Conservation (phyloP, 2,329 filamentous ascomycete species). For the Fusarium acutatum region DNA sequence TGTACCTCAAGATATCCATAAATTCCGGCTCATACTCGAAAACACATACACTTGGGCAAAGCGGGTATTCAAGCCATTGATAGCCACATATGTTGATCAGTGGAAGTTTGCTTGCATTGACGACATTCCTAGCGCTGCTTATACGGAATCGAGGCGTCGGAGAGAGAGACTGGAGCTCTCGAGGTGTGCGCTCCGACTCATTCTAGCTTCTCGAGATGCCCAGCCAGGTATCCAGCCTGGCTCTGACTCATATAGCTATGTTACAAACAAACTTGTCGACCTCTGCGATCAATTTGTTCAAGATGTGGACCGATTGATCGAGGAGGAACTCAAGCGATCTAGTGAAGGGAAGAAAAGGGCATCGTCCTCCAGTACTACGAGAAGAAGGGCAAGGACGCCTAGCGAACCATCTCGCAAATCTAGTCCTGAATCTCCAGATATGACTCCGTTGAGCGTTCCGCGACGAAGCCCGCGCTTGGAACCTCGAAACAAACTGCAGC, state of each 20-base stretch:
- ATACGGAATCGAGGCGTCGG: too few species aligned
- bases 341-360: too few species aligned
- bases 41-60: slow-evolving; percentile 36
- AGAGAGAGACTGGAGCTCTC: background rate
- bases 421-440: too few species aligned
- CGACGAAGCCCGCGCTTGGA: background rate
- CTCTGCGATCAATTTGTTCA: background rate
- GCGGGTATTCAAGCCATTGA: background rate
- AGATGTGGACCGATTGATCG: background rate
- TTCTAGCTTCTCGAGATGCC: background rate
- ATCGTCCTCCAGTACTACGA: background rate
- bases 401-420: background rate
- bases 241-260: fast-evolving
- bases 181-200: background rate
- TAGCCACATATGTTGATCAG: background rate
- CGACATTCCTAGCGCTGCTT: too few species aligned
- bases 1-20: background rate
- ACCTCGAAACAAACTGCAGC: background rate
- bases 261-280: background rate
- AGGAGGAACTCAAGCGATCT: background rate
- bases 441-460: background rate
- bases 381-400: background rate
- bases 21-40: slow-evolving; percentile 28
- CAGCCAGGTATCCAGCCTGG: background rate
- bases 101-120: background rate